phyloP scores from a whole-genome alignment of 495 filamentous ascomycete species.

The Pyrenula aspistea region DNA sequence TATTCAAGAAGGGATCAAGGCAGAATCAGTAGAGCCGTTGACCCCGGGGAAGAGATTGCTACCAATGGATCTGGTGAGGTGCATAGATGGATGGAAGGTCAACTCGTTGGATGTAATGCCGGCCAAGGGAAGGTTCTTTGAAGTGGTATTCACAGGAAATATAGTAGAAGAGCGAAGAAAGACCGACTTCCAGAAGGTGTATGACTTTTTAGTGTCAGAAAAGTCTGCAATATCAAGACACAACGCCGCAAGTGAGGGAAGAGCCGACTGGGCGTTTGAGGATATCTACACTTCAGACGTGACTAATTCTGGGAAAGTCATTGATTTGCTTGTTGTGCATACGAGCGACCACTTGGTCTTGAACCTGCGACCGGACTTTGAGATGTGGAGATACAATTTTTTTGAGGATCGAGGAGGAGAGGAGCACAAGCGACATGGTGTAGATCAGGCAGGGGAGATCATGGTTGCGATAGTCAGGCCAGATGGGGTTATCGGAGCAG shows the following conservation, averaged over 20 bases:
- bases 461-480: neutral
- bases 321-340: neutral
- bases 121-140: neutral
- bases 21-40: neutral
- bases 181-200: neutral
- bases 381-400: neutral
- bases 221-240: neutral
- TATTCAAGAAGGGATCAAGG: neutral
- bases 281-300: neutral
- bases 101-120: neutral
- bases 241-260: neutral
- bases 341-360: neutral
- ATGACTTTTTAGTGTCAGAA: neutral
- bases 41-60: neutral
- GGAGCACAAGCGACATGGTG: neutral
- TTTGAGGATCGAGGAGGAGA: neutral
- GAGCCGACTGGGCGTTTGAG: neutral
- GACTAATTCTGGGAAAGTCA: neutral
- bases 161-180: neutral
- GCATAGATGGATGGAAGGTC: neutral
- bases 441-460: neutral
- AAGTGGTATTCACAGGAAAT: neutral
- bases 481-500: neutral
- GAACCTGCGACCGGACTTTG: neutral
- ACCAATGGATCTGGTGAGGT: neutral